Evolutionary conservation across 2,329 filamentous ascomycete species (phyloP).

Genomic region (Curvularia spicifera): DNA sequence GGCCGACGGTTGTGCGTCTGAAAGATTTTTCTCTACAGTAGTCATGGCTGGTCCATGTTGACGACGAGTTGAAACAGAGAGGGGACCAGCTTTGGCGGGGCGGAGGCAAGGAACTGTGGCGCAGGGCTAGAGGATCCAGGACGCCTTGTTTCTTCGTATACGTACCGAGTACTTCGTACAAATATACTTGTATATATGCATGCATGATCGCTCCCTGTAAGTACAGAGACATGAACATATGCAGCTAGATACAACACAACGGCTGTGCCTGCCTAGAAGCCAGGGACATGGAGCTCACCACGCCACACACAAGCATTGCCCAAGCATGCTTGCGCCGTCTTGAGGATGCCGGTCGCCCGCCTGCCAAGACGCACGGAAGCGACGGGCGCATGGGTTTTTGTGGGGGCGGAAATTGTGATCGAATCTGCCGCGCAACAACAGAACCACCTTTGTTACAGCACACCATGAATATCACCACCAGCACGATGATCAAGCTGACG

Average conservation of each 20-base stretch:
- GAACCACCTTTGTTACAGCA: constrained; percentile 1
- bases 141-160: no score
- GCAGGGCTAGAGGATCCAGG: background rate
- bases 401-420: constrained; percentile 18
- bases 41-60: background rate
- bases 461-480: background rate
- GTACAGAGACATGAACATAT: background rate
- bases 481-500: background rate
- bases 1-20: background rate
- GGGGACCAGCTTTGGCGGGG: constrained; percentile 1
- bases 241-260: background rate
- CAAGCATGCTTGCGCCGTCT: constrained; percentile 23
- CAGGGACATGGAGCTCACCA: background rate
- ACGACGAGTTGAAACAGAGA: constrained; percentile 1
- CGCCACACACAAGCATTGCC: constrained; percentile 20
- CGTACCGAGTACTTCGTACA: no score
- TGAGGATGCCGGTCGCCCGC: constrained; percentile 1
- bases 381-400: constrained; percentile 7
- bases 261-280: background rate
- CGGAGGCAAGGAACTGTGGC: constrained; percentile 7
- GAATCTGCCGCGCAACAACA: background rate
- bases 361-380: constrained; percentile 21
- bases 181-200: no score
- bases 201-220: no score
- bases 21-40: background rate